A percentile compares a stretch with the other conserved stretches of the same genome.
These are phyloP conservation scores for Oryza glaberrima DNA, from an alignment of 176 grass and related monocot genomes.

Conservation along the genomic window DNA sequence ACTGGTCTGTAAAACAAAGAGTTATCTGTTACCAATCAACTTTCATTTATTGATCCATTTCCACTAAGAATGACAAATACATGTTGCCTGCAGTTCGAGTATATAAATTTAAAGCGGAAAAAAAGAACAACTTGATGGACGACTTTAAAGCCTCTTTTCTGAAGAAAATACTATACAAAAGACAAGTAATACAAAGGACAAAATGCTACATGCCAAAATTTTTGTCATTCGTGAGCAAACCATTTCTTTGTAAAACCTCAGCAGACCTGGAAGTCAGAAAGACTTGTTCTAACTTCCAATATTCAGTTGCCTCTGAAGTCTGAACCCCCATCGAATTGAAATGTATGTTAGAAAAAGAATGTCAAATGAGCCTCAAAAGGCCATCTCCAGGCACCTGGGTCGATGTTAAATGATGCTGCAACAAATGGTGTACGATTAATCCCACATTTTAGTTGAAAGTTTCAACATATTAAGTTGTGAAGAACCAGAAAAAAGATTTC, in stretches of 20 bases:
- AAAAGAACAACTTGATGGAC: neutral
- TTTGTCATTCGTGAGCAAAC: conserved; percentile 11
- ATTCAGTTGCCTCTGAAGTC: conserved; percentile 15
- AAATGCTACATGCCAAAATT: conserved; percentile 34
- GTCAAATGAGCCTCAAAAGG: conserved; percentile 35
- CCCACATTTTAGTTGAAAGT: conserved; percentile 10
- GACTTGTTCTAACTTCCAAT: conserved; percentile 3
- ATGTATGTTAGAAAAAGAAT: conserved; percentile 53
- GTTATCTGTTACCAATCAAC: neutral
- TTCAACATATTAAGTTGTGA: conserved; percentile 7
- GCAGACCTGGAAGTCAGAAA: neutral
- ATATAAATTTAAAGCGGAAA: neutral
- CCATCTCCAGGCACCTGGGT: conserved; percentile 36
- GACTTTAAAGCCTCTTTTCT: neutral
- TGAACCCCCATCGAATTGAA: conserved; percentile 6
- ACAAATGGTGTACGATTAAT: conserved; percentile 27
- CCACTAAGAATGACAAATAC: neutral
- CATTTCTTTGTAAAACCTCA: conserved; percentile 11
- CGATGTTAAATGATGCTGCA: conserved; percentile 47
- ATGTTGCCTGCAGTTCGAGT: neutral
- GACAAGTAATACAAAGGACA: neutral
- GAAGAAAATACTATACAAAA: conserved; percentile 37
- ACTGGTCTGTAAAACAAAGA: neutral
- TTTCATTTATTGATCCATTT: neutral
- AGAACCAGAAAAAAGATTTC: conserved; percentile 34